Percentiles rank a stretch among this genome's conserved stretches.
Evolutionary conservation across 441 rosid genomes (phyloP).

Genomic region (Brassica balearica): DNA sequence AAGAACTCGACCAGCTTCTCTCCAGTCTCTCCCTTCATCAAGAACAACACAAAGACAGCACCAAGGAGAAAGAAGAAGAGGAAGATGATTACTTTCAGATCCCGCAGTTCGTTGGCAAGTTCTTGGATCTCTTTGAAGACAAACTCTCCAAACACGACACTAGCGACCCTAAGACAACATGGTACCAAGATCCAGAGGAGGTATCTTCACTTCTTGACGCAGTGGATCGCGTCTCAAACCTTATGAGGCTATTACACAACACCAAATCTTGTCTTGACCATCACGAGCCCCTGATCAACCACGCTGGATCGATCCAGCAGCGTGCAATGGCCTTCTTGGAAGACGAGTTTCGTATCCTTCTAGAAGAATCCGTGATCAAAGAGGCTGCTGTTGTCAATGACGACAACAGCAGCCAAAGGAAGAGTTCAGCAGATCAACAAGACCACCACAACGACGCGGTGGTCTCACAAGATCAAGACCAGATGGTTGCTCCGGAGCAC

Average conservation of each 20-base stretch:
- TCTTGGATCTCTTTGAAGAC: slow-evolving; percentile 66
- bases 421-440: not conserved
- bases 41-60: slow-evolving; percentile 18
- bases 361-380: slow-evolving; percentile 52
- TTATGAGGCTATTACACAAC: slow-evolving; percentile 39
- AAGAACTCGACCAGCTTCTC: slow-evolving; percentile 60
- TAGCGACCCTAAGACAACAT: slow-evolving; percentile 47
- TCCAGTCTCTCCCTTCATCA: slow-evolving; percentile 42
- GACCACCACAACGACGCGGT: slow-evolving; percentile 31
- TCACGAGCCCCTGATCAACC: slow-evolving; percentile 55
- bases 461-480: slow-evolving; percentile 35
- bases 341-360: slow-evolving; percentile 66
- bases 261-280: slow-evolving; percentile 49
- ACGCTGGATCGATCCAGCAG: slow-evolving; percentile 62
- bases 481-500: slow-evolving; percentile 18
- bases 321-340: slow-evolving; percentile 74
- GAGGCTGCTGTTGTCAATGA: slow-evolving; percentile 13
- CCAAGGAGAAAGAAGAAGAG: slow-evolving; percentile 20
- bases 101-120: slow-evolving; percentile 59
- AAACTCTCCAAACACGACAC: slow-evolving; percentile 50
- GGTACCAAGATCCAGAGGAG: slow-evolving; percentile 21
- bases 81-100: slow-evolving; percentile 39
- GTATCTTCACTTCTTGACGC: slow-evolving; percentile 50
- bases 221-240: slow-evolving; percentile 58
- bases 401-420: not conserved